Evolutionary conservation across 73 alveolate genomes (phyloP).

Genomic region (Paramecium primaurelia): DNA sequence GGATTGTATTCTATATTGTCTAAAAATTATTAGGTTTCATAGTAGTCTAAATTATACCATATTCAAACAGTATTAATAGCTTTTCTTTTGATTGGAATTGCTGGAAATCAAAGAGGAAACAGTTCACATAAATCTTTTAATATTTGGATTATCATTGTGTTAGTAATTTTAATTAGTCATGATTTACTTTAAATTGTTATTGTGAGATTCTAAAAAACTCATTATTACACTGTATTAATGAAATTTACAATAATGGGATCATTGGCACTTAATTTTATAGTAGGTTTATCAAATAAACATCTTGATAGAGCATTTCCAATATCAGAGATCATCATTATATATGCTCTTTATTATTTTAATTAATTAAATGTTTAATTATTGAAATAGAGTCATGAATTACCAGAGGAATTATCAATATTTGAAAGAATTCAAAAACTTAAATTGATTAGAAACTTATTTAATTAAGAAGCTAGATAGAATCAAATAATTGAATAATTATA

Average conservation of each 20-base stretch:
- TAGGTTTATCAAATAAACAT: background rate
- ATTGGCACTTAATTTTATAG: background rate
- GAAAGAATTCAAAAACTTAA: background rate
- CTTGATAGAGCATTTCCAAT: background rate
- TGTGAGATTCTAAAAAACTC: background rate
- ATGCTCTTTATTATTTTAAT: background rate
- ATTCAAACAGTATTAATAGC: background rate
- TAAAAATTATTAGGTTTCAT: background rate
- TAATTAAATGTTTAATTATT: background rate
- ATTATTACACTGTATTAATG: background rate
- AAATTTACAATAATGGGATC: background rate
- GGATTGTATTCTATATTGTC: background rate
- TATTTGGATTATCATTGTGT: background rate
- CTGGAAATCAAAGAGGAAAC: background rate
- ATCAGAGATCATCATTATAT: background rate
- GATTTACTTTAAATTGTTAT: background rate
- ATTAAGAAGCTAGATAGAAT: background rate
- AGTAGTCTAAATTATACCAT: background rate
- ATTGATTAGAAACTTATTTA: background rate
- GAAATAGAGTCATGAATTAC: background rate
- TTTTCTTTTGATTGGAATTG: background rate
- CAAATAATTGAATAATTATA: background rate
- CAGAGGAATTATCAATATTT: background rate
- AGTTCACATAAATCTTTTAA: background rate
- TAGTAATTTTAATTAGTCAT: background rate